Conservation (phyloP, 164 flowering plant genomes). For the Aristolochia californica region DNA sequence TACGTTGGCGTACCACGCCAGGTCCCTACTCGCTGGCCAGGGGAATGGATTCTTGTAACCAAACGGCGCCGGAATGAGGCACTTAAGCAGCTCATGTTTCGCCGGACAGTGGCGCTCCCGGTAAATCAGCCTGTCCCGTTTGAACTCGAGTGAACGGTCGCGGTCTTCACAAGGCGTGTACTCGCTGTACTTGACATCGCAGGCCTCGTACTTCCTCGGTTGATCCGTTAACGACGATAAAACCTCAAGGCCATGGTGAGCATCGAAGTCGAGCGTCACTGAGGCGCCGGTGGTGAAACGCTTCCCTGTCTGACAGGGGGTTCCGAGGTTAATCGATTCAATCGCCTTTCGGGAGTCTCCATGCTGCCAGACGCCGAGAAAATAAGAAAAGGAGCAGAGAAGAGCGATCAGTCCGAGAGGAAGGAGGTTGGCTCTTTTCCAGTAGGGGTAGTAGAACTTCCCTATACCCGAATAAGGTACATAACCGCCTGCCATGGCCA, state of each 20-base stretch:
- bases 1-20: constrained; percentile 82
- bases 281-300: constrained; percentile 1
- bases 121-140: constrained; percentile 44
- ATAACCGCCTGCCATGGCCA: background rate
- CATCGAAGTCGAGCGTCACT: constrained; percentile 39
- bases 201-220: constrained; percentile 31
- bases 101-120: constrained; percentile 88
- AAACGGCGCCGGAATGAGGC: constrained; percentile 72
- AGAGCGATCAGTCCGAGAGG: constrained; percentile 12
- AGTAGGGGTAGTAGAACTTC: constrained; percentile 4
- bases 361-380: constrained; percentile 42
- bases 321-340: background rate
- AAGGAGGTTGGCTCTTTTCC: constrained; percentile 28
- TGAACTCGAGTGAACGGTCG: constrained; percentile 47
- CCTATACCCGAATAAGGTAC: constrained; percentile 2
- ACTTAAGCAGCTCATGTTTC: constrained; percentile 26
- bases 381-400: constrained; percentile 50
- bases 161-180: constrained; percentile 87
- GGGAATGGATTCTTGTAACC: constrained; percentile 60
- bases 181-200: constrained; percentile 41
- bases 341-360: background rate
- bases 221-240: constrained; percentile 11
- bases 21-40: constrained; percentile 81
- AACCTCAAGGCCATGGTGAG: constrained; percentile 40
- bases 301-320: background rate